Conservation (phyloP, 2,329 filamentous ascomycete species). For the Cryphonectria naterciae region DNA sequence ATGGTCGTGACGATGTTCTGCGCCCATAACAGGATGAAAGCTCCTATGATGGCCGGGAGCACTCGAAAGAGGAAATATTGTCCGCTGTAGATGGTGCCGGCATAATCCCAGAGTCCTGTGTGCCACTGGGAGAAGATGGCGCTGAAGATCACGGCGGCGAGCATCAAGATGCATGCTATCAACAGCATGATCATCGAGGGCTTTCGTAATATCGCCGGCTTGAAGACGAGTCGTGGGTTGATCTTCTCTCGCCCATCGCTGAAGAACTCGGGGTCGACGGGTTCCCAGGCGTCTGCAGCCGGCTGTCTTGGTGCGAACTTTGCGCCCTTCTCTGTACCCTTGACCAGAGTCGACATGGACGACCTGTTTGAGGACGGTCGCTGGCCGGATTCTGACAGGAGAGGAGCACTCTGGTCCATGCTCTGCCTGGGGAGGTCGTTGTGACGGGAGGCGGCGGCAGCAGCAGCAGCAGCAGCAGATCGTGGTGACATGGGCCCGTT, state of each 20-base stretch:
- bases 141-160: slow-evolving; percentile 71
- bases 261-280: slow-evolving; percentile 38
- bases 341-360: slow-evolving; percentile 29
- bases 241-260: slow-evolving; percentile 42
- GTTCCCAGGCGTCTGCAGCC: slow-evolving; percentile 32
- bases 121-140: slow-evolving; percentile 68
- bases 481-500: slow-evolving; percentile 16
- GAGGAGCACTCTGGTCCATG: slow-evolving; percentile 26
- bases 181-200: slow-evolving; percentile 65
- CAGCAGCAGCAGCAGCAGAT: slow-evolving; percentile 11
- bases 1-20: slow-evolving; percentile 75
- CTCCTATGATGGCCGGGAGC: slow-evolving; percentile 77
- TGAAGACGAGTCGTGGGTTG: slow-evolving; percentile 60
- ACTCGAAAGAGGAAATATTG: slow-evolving; percentile 88
- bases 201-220: slow-evolving; percentile 72
- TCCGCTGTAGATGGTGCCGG: slow-evolving; percentile 66
- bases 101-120: slow-evolving; percentile 70
- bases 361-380: slow-evolving; percentile 24
- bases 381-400: slow-evolving; percentile 21
- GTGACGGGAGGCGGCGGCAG: neutral
- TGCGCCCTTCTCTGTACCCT: slow-evolving; percentile 17
- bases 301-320: slow-evolving; percentile 10
- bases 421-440: slow-evolving; percentile 12
- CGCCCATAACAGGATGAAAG: slow-evolving; percentile 73
- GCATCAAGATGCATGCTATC: slow-evolving; percentile 69